These are phyloP conservation scores for Russula griseocarnosa DNA, from an alignment of 768 basidiomycete species.

Conservation along the genomic window DNA sequence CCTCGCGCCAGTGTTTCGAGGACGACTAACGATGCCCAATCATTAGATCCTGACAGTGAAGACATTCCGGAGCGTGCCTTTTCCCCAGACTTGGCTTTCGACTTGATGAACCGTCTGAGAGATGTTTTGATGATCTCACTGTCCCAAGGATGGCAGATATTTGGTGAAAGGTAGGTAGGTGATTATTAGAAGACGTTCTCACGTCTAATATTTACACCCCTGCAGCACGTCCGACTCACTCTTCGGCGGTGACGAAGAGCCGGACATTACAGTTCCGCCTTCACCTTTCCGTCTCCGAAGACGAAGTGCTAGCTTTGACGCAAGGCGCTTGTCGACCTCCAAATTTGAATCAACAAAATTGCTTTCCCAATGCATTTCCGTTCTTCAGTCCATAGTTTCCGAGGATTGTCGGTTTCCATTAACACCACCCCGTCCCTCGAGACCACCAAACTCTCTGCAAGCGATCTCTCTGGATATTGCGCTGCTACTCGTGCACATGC, in stretches of 20 bases:
- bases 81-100: constrained; percentile 62
- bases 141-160: constrained; percentile 21
- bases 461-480: constrained; percentile 67
- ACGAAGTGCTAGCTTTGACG: constrained; percentile 38
- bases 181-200: neutral
- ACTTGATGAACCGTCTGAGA: constrained; percentile 58
- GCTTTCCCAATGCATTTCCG: constrained; percentile 54
- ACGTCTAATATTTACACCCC: neutral
- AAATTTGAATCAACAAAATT: constrained; percentile 46
- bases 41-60: constrained; percentile 39
- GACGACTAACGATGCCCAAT: constrained; percentile 1
- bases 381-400: constrained; percentile 58
- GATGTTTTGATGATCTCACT: constrained; percentile 44
- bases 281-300: constrained; percentile 48
- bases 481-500: constrained; percentile 55
- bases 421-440: constrained; percentile 52
- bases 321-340: constrained; percentile 50
- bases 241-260: constrained; percentile 9
- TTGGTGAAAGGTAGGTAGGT: constrained; percentile 18
- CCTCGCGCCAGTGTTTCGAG: constrained; percentile 14
- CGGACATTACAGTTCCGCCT: constrained; percentile 8
- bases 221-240: constrained; percentile 6
- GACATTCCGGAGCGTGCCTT: constrained; percentile 46
- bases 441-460: constrained; percentile 77
- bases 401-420: constrained; percentile 72